phyloP scores from a whole-genome alignment of 345 rosid genomes.

The Sisymbrium altissimum region DNA sequence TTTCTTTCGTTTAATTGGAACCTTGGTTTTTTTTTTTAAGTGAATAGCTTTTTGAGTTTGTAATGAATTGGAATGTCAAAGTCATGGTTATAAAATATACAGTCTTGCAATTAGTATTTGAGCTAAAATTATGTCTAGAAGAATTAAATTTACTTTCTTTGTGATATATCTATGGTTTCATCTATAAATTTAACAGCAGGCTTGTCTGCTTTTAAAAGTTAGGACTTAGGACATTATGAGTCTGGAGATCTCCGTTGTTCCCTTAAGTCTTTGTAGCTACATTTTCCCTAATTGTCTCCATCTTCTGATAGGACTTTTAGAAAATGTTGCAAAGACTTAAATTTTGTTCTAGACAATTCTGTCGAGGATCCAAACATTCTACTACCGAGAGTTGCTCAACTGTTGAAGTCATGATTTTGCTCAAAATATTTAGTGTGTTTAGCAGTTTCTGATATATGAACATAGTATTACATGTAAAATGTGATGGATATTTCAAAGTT shows the following conservation, averaged over 20 bases:
- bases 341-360: too few species aligned
- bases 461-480: too few species aligned
- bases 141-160: neutral
- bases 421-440: too few species aligned
- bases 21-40: too few species aligned
- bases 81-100: neutral
- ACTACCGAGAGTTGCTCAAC: too few species aligned
- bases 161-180: neutral
- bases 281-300: neutral
- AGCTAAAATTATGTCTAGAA: neutral
- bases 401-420: too few species aligned
- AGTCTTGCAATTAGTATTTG: neutral
- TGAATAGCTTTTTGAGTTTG: too few species aligned
- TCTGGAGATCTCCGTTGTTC: neutral
- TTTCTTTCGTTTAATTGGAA: too few species aligned
- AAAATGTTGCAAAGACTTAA: too few species aligned
- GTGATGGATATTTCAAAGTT: too few species aligned
- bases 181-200: neutral
- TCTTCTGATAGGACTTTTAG: neutral
- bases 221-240: neutral
- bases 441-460: too few species aligned
- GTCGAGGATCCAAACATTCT: too few species aligned
- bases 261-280: slow-evolving; percentile 2
- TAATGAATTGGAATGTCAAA: neutral
- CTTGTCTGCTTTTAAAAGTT: neutral